A percentile compares a stretch with the other conserved stretches of the same genome.
These are phyloP conservation scores for Fraxinus paxiana DNA, from an alignment of 305 asterid species.

Conservation along the genomic window DNA sequence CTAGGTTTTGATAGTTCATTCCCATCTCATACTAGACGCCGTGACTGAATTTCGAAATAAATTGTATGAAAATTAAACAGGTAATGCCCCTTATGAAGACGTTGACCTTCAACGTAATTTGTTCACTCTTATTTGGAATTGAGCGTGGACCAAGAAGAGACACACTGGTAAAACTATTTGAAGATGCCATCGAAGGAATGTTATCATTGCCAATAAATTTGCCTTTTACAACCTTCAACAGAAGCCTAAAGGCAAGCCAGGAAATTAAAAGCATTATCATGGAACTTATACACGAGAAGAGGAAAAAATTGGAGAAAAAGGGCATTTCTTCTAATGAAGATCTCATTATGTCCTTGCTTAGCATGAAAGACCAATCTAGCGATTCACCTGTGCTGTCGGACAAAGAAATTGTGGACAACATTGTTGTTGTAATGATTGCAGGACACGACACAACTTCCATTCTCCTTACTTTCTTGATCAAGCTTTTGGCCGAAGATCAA, in stretches of 20 bases:
- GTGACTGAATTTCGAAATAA: neutral
- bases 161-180: slow-evolving; percentile 12
- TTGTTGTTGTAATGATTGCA: neutral
- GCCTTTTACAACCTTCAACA: slow-evolving; percentile 27
- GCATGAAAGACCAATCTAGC: neutral
- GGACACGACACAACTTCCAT: slow-evolving; percentile 32
- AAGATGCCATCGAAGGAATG: slow-evolving; percentile 21
- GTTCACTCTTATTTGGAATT: slow-evolving; percentile 25
- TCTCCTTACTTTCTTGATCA: slow-evolving; percentile 31
- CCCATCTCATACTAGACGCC: neutral
- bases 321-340: neutral
- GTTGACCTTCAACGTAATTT: slow-evolving; percentile 31
- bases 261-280: slow-evolving; percentile 16
- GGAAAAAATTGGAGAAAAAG: neutral
- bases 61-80: neutral
- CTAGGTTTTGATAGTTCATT: neutral
- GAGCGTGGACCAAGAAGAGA: slow-evolving; percentile 29
- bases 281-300: slow-evolving; percentile 21
- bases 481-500: slow-evolving; percentile 27
- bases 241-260: slow-evolving; percentile 26
- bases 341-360: slow-evolving; percentile 18
- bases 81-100: slow-evolving; percentile 33
- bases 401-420: neutral
- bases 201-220: slow-evolving; percentile 25
- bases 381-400: slow-evolving; percentile 1